Evolutionary conservation across 805 yeast genomes (phyloP).

Genomic region (Suhomyces emberorum): DNA sequence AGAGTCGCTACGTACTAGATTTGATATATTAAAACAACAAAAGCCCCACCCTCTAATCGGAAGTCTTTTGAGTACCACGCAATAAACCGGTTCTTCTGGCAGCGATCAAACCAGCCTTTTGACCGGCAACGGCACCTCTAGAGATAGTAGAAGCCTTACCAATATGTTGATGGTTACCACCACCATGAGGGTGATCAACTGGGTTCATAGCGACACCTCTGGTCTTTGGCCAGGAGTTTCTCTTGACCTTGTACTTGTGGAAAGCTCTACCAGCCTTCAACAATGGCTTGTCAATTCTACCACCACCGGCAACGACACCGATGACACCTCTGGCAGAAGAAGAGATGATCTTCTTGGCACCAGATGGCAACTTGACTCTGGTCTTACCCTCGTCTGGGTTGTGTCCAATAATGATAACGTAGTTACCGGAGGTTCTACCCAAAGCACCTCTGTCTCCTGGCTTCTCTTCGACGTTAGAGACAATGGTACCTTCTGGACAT

Average conservation of each 20-base stretch:
- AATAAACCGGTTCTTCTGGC: slow-evolving; percentile 99
- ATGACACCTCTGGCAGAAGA: slow-evolving; percentile 99
- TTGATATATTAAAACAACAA: slow-evolving; percentile 5
- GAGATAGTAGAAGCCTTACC: slow-evolving; percentile 99
- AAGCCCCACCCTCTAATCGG: slow-evolving; percentile 24
- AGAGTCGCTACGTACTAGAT: slow-evolving; percentile 2
- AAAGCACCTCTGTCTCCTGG: slow-evolving; percentile 99
- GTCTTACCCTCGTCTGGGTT: slow-evolving; percentile 99
- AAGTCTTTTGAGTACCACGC: slow-evolving; percentile 96
- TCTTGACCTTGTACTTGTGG: slow-evolving; percentile 99
- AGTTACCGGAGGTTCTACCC: slow-evolving; percentile 99
- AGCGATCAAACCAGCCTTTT: slow-evolving; percentile 99
- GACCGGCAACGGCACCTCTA: slow-evolving; percentile 99
- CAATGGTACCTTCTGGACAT: slow-evolving; percentile 99
- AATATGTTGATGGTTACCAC: slow-evolving; percentile 99
- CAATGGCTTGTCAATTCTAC: slow-evolving; percentile 99
- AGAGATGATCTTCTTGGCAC: slow-evolving; percentile 95
- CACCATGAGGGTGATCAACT: slow-evolving; percentile 99
- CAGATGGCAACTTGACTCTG: slow-evolving; percentile 98
- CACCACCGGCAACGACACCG: slow-evolving; percentile 99
- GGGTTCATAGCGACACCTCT: slow-evolving; percentile 99
- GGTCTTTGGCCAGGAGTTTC: slow-evolving; percentile 99
- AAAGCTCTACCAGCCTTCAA: slow-evolving; percentile 99
- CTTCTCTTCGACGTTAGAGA: slow-evolving; percentile 97
- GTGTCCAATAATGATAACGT: slow-evolving; percentile 98